Percentiles rank a stretch among this genome's conserved stretches.
These are phyloP conservation scores for Amanita molliuscula DNA, from an alignment of 768 basidiomycete genomes.

Conservation along the genomic window DNA sequence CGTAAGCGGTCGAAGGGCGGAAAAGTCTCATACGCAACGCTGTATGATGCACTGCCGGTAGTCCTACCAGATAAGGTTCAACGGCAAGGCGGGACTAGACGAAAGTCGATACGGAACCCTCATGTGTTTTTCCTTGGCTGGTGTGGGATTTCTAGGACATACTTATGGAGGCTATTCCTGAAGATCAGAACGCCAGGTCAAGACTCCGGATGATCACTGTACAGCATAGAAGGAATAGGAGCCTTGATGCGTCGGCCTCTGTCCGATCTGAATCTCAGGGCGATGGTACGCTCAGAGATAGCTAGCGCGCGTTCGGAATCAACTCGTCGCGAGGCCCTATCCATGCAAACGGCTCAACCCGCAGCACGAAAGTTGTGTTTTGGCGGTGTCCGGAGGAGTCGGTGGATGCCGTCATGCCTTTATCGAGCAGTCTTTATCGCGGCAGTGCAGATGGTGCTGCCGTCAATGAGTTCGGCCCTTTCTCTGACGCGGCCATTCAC, in stretches of 20 bases:
- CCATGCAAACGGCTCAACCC: not conserved
- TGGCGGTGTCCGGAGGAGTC: too few species aligned
- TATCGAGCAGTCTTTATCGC: not conserved
- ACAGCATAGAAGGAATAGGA: too few species aligned
- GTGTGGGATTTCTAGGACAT: too few species aligned
- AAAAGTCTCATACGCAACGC: slow-evolving; percentile 11
- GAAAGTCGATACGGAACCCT: too few species aligned
- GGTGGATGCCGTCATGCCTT: not conserved
- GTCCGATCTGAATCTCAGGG: too few species aligned
- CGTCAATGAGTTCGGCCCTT: slow-evolving; percentile 1
- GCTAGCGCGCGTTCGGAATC: slow-evolving; percentile 10
- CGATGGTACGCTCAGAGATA: too few species aligned
- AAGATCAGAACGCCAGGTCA: too few species aligned
- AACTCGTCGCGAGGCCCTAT: slow-evolving; percentile 11
- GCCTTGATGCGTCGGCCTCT: not conserved
- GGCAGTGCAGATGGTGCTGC: not conserved
- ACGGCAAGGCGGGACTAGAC: not conserved
- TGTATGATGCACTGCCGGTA: slow-evolving; percentile 7
- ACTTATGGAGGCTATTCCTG: too few species aligned
- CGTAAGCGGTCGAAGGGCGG: slow-evolving; percentile 11
- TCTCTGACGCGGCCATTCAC: slow-evolving; percentile 29
- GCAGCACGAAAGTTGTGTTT: too few species aligned
- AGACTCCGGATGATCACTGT: too few species aligned
- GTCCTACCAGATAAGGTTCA: not conserved
- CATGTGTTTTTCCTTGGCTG: too few species aligned